Conservation (phyloP, 257 asterid genomes). For the Solanum gandarillasii region DNA sequence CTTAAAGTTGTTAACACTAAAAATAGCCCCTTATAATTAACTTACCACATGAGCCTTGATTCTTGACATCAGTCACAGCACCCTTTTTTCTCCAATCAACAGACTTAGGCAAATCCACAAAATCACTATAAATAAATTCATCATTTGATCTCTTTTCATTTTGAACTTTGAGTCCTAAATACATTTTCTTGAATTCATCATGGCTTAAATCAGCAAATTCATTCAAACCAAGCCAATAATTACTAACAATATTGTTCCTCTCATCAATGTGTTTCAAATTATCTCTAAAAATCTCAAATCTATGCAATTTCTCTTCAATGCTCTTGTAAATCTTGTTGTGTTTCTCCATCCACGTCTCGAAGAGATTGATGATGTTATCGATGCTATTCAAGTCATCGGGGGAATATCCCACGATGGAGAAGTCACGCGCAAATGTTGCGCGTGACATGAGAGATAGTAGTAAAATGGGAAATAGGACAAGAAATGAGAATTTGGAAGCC, state of each 20-base stretch:
- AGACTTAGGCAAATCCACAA: conserved; percentile 35
- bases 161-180: conserved; percentile 39
- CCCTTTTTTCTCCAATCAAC: conserved; percentile 62
- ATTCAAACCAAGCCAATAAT: conserved; percentile 60
- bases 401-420: conserved; percentile 51
- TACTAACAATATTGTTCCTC: conserved; percentile 35
- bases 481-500: conserved; percentile 34
- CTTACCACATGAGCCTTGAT: conserved; percentile 58
- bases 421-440: conserved; percentile 20
- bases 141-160: conserved; percentile 2
- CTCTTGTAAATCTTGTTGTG: conserved; percentile 38
- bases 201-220: conserved; percentile 62
- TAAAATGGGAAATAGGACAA: conserved; percentile 10
- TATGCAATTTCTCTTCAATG: conserved; percentile 48
- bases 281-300: conserved; percentile 55
- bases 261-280: conserved; percentile 53
- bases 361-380: conserved; percentile 48
- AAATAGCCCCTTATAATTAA: not conserved
- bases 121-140: conserved; percentile 28
- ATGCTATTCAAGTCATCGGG: conserved; percentile 39
- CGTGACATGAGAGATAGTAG: conserved; percentile 1
- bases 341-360: conserved; percentile 47
- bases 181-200: conserved; percentile 49
- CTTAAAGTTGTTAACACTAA: not conserved
- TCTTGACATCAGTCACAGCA: conserved; percentile 54